Evolutionary conservation across 2,329 filamentous ascomycete genomes (phyloP).

Genomic region (Cylindrodendrum hubeiense): DNA sequence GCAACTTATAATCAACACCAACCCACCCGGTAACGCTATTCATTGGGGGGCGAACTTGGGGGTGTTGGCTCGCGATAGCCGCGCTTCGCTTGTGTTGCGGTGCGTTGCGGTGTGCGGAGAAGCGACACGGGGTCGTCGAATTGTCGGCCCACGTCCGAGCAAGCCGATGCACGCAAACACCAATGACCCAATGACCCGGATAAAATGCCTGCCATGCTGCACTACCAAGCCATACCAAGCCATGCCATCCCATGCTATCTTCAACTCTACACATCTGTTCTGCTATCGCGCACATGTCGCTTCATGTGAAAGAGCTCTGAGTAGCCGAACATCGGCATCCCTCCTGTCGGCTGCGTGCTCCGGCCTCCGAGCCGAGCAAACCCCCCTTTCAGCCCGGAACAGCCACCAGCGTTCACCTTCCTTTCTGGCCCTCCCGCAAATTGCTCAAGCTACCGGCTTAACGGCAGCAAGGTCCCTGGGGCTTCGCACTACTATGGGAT

Average conservation of each 20-base stretch:
- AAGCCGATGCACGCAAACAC: neutral
- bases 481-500: neutral
- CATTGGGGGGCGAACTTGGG: neutral
- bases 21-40: constrained; percentile 13
- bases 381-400: constrained; percentile 2
- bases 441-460: neutral
- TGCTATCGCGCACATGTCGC: neutral
- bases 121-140: constrained; percentile 10
- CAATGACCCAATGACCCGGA: constrained; percentile 2
- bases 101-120: constrained; percentile 36
- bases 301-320: neutral
- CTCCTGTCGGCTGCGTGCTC: constrained; percentile 4
- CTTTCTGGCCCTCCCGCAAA: constrained; percentile 3
- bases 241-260: neutral
- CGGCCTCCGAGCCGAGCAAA: constrained; percentile 15
- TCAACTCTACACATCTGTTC: neutral
- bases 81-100: constrained; percentile 31
- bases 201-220: constrained; percentile 2
- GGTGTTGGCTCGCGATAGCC: constrained; percentile 23
- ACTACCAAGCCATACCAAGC: neutral
- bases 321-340: constrained; percentile 10
- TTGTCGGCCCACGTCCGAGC: constrained; percentile 33
- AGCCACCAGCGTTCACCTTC: constrained; percentile 5
- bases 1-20: constrained; percentile 25
- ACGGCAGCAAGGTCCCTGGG: neutral